Conservation (phyloP, 2,329 filamentous ascomycete species). For the Mariannaea elegans region DNA sequence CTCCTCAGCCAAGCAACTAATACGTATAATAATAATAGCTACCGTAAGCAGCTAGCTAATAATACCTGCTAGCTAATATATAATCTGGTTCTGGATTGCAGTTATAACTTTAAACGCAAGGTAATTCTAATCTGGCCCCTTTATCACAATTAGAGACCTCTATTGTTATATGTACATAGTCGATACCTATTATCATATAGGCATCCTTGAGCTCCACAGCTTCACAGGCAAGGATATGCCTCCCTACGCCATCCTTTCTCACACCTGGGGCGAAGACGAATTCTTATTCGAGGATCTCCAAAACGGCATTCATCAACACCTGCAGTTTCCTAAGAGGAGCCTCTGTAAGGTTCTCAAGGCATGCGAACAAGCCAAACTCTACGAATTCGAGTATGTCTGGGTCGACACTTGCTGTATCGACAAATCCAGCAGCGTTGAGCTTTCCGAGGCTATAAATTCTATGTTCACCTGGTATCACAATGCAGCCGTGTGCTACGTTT, state of each 20-base stretch:
- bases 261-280: conserved; percentile 5
- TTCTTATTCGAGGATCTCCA: neutral
- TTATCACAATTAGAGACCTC: too few relatives aligned
- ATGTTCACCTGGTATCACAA: conserved; percentile 5
- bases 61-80: too few relatives aligned
- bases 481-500: neutral
- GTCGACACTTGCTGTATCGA: conserved; percentile 7
- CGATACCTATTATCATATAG: too few relatives aligned
- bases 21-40: too few relatives aligned
- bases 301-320: neutral
- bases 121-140: too few relatives aligned
- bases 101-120: too few relatives aligned
- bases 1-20: too few relatives aligned
- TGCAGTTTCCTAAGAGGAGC: neutral
- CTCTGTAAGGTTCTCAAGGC: neutral
- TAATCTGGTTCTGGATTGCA: too few relatives aligned
- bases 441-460: conserved; percentile 7
- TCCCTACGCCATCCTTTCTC: conserved; percentile 1
- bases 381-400: neutral
- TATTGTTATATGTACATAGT: too few relatives aligned
- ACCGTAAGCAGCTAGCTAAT: too few relatives aligned
- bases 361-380: neutral
- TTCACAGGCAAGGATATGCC: too few relatives aligned
- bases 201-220: too few relatives aligned
- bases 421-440: neutral